Evolutionary conservation across 2,329 filamentous ascomycete species (phyloP).

Genomic region (Beauveria caledonica): DNA sequence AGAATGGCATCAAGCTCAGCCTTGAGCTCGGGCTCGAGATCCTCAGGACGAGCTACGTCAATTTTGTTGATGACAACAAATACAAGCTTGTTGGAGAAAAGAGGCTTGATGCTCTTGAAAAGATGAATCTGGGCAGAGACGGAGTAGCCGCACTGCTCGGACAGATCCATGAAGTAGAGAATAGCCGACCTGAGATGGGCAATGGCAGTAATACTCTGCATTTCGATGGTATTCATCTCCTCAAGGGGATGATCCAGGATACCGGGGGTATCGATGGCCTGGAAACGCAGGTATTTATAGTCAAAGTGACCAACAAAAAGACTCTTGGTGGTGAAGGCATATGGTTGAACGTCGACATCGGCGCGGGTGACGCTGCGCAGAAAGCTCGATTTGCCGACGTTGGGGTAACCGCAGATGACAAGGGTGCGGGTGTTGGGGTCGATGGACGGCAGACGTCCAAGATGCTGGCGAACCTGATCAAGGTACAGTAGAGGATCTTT

Average conservation of each 20-base stretch:
- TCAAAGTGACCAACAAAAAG: slow-evolving; percentile 97
- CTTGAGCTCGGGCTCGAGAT: slow-evolving; percentile 72
- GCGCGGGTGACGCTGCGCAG: slow-evolving; percentile 84
- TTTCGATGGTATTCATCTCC: slow-evolving; percentile 99
- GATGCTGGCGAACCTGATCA: slow-evolving; percentile 84
- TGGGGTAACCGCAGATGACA: slow-evolving; percentile 94
- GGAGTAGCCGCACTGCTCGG: slow-evolving; percentile 92
- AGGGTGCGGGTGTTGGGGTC: slow-evolving; percentile 95
- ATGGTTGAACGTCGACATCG: slow-evolving; percentile 94
- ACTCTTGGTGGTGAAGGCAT: slow-evolving; percentile 97
- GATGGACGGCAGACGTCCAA: slow-evolving; percentile 95
- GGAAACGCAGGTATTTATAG: slow-evolving; percentile 61
- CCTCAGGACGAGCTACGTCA: slow-evolving; percentile 79
- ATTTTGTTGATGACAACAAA: slow-evolving; percentile 99
- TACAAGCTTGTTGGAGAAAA: slow-evolving; percentile 95
- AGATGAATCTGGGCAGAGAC: slow-evolving; percentile 88
- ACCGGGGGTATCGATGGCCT: slow-evolving; percentile 95
- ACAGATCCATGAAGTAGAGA: slow-evolving; percentile 96
- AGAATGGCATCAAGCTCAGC: slow-evolving; percentile 70
- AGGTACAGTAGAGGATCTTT: slow-evolving; percentile 94
- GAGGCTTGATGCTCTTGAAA: slow-evolving; percentile 91
- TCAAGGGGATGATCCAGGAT: slow-evolving; percentile 95
- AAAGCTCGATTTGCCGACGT: slow-evolving; percentile 96
- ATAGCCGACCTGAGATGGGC: slow-evolving; percentile 93
- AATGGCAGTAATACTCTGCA: slow-evolving; percentile 96